Evolutionary conservation across 2,329 filamentous ascomycete species (phyloP), one percentile per base, ranked within the genome.

Genomic region (Colletotrichum neosansevieriae): DNA sequence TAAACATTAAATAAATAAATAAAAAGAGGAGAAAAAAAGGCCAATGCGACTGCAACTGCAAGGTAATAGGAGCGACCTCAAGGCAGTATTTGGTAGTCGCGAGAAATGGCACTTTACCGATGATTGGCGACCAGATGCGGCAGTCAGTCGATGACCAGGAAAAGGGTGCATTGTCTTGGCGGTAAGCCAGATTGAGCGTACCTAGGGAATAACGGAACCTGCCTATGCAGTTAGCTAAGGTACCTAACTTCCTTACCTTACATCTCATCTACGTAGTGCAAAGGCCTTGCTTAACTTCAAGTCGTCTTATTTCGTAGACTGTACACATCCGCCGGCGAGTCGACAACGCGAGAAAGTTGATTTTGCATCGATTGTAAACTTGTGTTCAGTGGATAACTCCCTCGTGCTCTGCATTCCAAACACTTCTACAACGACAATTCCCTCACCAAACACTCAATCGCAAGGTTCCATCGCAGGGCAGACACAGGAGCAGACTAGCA

Each of bases 111-210:
- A 50, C 15, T 34, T 40, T 24, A n/a, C 40, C 29, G 17, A 49
- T 65, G 54, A 50, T 60, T 47, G 49, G 61, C 36, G 44, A 57
- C 53, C 34, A 53, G 60, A 59, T 58, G 44, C 61, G 65, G 54
- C 54, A 65, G 54, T 44, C 42, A 34, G 61, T 54, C 53, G 65
- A 68, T 56, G 61, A 59, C 61, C 6, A 47, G 56, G 42, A 68
- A 65, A 58, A 50, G 53, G 15, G 47, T 42, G 29, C 21, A 49
- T 56, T 9, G 47, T 49, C 65, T 68, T 65, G 54, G 61, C 36
- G 49, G 13, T 50, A 36, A n/a, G 49, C 24, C 15, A 51, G 49
- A 51, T 51, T 51, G 24, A 17, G 49, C 17, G 11, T 17, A 38
- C 12, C 34, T 13, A 51, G 49, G 29, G 29, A 51, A 51, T n/a